Evolutionary conservation across 75 land plant genomes (phyloP).

Genomic region (Sequoiadendron giganteum): DNA sequence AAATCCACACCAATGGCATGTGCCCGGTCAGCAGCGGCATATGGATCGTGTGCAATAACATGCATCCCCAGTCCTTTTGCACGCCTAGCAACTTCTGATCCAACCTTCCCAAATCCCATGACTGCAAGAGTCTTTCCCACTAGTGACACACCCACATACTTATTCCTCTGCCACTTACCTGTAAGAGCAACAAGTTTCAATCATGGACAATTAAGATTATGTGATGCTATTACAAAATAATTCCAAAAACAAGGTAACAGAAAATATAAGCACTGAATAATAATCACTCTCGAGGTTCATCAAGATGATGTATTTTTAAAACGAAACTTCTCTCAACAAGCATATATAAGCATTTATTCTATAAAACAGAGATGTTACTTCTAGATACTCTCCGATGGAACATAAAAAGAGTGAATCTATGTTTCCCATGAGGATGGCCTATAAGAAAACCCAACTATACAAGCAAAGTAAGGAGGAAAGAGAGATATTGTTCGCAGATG

Average conservation of each 20-base stretch:
- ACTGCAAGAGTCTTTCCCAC: constrained; percentile 71
- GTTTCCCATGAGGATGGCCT: neutral
- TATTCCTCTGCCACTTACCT: constrained; percentile 71
- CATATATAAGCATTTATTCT: neutral
- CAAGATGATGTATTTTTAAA: neutral
- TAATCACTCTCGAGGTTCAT: neutral
- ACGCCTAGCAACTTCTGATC: constrained; percentile 74
- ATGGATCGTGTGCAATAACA: constrained; percentile 75
- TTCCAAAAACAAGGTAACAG: neutral
- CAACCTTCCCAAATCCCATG: constrained; percentile 79
- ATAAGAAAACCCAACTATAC: neutral
- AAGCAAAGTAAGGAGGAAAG: neutral
- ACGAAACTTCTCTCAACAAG: neutral
- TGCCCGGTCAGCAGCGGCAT: constrained; percentile 73
- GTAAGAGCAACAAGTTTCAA: constrained; percentile 3
- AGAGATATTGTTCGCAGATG: no score
- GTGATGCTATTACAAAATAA: neutral
- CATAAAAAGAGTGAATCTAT: neutral
- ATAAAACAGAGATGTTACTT: neutral
- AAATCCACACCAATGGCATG: constrained; percentile 73
- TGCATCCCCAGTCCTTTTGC: constrained; percentile 88
- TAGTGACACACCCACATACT: constrained; percentile 73
- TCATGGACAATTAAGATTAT: neutral
- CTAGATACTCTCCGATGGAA: neutral
- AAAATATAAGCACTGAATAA: neutral